Percentiles rank a stretch among this genome's conserved stretches.
phyloP scores from a whole-genome alignment of 73 alveolate genomes.

The Blepharisma japonicum region DNA sequence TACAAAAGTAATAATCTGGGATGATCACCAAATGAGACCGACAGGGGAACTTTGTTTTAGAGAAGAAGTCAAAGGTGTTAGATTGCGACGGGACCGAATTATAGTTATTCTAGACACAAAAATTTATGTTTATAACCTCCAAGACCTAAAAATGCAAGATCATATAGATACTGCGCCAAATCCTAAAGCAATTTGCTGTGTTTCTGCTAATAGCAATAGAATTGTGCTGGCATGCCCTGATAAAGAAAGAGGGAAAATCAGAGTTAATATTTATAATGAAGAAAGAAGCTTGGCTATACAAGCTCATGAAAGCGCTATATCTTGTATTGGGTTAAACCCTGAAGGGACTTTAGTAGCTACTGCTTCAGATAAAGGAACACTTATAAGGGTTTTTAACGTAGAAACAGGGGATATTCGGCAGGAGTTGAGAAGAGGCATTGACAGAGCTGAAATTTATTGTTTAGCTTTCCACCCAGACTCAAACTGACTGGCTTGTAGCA shows the following conservation, averaged over 20 bases:
- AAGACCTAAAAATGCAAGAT: conserved; percentile 78
- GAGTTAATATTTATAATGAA: conserved; percentile 69
- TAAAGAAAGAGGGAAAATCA: conserved; percentile 73
- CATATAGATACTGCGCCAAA: conserved; percentile 87
- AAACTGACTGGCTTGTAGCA: conserved; percentile 54
- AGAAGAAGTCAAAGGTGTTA: conserved; percentile 72
- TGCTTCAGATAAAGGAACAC: conserved; percentile 86
- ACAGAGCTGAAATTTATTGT: conserved; percentile 86
- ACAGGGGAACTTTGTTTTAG: conserved; percentile 89
- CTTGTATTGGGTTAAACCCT: conserved; percentile 66
- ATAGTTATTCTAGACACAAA: conserved; percentile 65
- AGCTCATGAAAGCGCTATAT: conserved; percentile 66
- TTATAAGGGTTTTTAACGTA: conserved; percentile 73
- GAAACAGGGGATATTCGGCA: conserved; percentile 57
- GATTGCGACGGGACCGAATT: conserved; percentile 61
- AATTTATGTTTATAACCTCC: conserved; percentile 85
- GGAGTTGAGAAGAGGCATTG: conserved; percentile 96
- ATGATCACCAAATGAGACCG: conserved; percentile 79
- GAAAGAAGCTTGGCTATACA: conserved; percentile 39
- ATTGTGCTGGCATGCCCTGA: conserved; percentile 91
- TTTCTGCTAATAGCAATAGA: conserved; percentile 57
- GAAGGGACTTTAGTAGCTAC: conserved; percentile 89
- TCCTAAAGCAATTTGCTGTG: conserved; percentile 74
- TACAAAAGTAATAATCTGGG: conserved; percentile 89
- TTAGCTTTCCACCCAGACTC: conserved; percentile 83